Percentiles rank a stretch among this genome's conserved stretches.
Evolutionary conservation across 2,329 filamentous ascomycete genomes (phyloP).

Genomic region (Alternaria ventricosa): DNA sequence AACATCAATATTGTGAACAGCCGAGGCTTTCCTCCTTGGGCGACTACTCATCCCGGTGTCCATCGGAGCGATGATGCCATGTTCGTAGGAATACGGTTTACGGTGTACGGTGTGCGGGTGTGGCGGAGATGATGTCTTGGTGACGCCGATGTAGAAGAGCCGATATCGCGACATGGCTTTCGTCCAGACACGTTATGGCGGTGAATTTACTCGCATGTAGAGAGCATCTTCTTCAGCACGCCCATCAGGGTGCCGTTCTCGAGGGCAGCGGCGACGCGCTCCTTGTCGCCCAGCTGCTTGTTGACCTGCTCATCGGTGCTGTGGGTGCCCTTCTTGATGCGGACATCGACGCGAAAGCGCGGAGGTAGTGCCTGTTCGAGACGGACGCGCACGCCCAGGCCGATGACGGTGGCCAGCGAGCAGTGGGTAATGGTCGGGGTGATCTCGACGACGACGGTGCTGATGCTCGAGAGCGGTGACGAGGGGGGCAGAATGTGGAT

Average conservation of each 20-base stretch:
- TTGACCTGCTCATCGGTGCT: slow-evolving; percentile 94
- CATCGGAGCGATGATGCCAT: background rate
- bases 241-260: slow-evolving; percentile 91
- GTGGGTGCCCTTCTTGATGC: slow-evolving; percentile 96
- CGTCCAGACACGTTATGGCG: background rate
- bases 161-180: background rate
- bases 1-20: background rate
- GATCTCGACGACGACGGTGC: slow-evolving; percentile 83
- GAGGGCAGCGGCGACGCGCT: slow-evolving; percentile 90
- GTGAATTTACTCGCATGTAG: slow-evolving; percentile 70
- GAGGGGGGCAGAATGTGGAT: slow-evolving; percentile 78
- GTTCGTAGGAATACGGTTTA: background rate
- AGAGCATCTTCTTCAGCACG: slow-evolving; percentile 91
- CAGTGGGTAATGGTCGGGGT: slow-evolving; percentile 98
- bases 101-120: background rate
- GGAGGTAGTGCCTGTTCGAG: slow-evolving; percentile 90
- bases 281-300: slow-evolving; percentile 96
- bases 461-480: slow-evolving; percentile 67
- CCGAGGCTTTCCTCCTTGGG: background rate
- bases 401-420: slow-evolving; percentile 94
- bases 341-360: slow-evolving; percentile 88
- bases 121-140: background rate
- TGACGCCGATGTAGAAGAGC: background rate
- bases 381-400: slow-evolving; percentile 87
- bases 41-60: background rate